These are phyloP conservation scores for Didymosphaeria variabile DNA, from an alignment of 2,329 filamentous ascomycete species.

Conservation along the genomic window DNA sequence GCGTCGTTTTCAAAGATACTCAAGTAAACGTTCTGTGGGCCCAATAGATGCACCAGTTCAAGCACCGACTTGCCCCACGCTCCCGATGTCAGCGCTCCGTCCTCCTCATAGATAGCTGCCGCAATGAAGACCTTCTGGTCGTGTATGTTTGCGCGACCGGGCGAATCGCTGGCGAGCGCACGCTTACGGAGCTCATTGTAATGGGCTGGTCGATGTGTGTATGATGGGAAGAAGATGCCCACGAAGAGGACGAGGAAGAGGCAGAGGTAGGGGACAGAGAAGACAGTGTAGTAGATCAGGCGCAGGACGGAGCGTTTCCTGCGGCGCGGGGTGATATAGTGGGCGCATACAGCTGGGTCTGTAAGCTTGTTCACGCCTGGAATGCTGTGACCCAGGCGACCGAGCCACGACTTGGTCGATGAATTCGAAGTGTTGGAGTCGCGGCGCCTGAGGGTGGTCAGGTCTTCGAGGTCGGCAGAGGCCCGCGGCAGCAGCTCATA, in stretches of 20 bases:
- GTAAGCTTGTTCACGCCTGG: slow-evolving; percentile 38
- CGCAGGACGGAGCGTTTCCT: slow-evolving; percentile 43
- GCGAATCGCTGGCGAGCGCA: slow-evolving; percentile 32
- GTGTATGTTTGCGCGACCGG: slow-evolving; percentile 59
- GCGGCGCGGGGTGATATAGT: slow-evolving; percentile 45
- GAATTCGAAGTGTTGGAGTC: slow-evolving; percentile 26
- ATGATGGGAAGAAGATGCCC: slow-evolving; percentile 63
- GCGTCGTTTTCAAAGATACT: slow-evolving; percentile 79
- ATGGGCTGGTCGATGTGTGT: slow-evolving; percentile 63
- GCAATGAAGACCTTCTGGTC: slow-evolving; percentile 78
- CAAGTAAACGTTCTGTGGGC: slow-evolving; percentile 72
- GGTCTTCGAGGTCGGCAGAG: slow-evolving; percentile 36
- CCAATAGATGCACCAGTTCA: slow-evolving; percentile 71
- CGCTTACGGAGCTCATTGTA: slow-evolving; percentile 57
- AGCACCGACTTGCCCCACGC: slow-evolving; percentile 70
- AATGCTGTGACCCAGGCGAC: slow-evolving; percentile 27
- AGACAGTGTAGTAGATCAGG: slow-evolving; percentile 41
- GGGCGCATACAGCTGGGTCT: slow-evolving; percentile 40
- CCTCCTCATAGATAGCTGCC: slow-evolving; percentile 73
- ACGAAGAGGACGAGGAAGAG: slow-evolving; percentile 53
- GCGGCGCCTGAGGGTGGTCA: slow-evolving; percentile 24
- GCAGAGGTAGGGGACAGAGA: slow-evolving; percentile 44
- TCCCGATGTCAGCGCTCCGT: slow-evolving; percentile 68
- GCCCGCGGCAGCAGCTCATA: slow-evolving; percentile 47
- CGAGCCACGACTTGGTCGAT: slow-evolving; percentile 37